Percentiles rank a stretch among this genome's conserved stretches.
These are phyloP conservation scores for Populus tremula DNA, from an alignment of 345 rosid genomes.

Conservation along the genomic window DNA sequence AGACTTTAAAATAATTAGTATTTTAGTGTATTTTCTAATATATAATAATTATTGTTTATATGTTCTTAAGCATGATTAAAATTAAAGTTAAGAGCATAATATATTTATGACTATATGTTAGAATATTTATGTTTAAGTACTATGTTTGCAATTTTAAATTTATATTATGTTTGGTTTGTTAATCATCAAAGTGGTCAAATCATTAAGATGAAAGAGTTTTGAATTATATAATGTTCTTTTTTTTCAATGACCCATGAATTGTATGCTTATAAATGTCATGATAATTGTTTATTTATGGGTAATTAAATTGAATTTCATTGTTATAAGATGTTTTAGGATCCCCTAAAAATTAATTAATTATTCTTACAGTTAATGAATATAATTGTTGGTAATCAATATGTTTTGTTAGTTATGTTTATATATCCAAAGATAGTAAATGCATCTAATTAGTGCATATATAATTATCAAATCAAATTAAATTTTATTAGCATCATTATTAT, in stretches of 20 bases:
- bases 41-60: too few species aligned
- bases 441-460: not conserved
- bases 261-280: not conserved
- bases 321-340: too few species aligned
- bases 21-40: too few species aligned
- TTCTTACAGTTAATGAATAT: not conserved
- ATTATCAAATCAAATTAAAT: too few species aligned
- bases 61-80: too few species aligned
- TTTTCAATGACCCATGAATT: not conserved
- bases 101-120: too few species aligned
- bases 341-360: too few species aligned
- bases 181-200: not conserved
- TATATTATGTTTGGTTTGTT: not conserved
- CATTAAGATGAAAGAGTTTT: not conserved
- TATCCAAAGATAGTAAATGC: not conserved
- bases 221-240: not conserved
- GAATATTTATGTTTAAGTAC: not conserved
- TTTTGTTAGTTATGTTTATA: too few species aligned
- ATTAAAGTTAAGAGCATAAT: too few species aligned
- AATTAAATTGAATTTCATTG: not conserved
- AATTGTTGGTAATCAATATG: not conserved
- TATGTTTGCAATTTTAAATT: not conserved
- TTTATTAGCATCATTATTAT: not conserved
- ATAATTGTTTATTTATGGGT: not conserved
- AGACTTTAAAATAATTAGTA: too few species aligned